Base-by-base conservation (phyloP, 768 basidiomycete species). In the Lentinus tigrinus region DNA sequence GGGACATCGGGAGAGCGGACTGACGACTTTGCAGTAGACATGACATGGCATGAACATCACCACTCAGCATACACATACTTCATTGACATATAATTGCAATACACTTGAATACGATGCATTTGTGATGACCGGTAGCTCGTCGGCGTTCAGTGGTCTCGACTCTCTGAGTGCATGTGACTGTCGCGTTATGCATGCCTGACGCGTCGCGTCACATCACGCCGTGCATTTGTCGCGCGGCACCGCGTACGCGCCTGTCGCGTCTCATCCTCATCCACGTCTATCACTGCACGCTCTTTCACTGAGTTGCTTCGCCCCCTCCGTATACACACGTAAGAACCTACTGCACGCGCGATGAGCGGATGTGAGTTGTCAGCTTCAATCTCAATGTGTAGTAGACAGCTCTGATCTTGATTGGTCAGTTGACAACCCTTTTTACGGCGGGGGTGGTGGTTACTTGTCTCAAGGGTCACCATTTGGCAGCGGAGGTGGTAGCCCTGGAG, bases 391-490 rank as follows among this genome's bases (percentile, higher is more conserved):
- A 4, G 10, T 21, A 3, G 3, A 28, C 31, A 19, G 9, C 31
- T 6, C 23, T 34, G 23, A 19, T 47, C 26, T 8, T 19, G 7
- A 17, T 3, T 1, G 40, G 17, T 10, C 43, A 71, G 65, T 64
- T 31, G 48, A 77, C 40, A 23, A 23, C 43, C 78, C 77, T 36
- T 81, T 80, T 67, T 75, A 78, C 62, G 62, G 72, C 2, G 74
- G 72, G 31, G 62, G 66, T 16, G 68, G 66, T 51, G 84, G 85
- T 5, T 87, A 82, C 63, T 63, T 87, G 49, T 78, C 80, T 34
- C 80, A 82, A 40, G 82, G 80, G 26, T 87, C 86, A 42, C 86
- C 85, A 8, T 85, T 80, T 56, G 75, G 78, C 19, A 79, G 82
- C 59, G 71, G 75, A 6, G 74, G 75, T 54, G 82, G 83, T 37